Base-by-base conservation (phyloP, 345 rosid genomes). In the Erodium maritimum region DNA sequence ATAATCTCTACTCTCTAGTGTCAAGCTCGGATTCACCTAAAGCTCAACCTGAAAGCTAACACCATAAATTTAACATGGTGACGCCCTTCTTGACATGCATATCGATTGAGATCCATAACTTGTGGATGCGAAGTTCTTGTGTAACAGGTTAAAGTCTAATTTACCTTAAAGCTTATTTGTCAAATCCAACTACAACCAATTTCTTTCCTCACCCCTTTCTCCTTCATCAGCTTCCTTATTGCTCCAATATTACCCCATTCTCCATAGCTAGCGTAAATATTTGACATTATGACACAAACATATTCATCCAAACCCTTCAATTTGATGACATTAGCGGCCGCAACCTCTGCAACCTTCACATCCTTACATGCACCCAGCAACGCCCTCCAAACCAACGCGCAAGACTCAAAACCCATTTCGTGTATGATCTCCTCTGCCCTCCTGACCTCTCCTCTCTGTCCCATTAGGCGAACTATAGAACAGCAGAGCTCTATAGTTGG, bases 401-500 rank as follows among this genome's bases (percentile, higher is more conserved):
- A 24, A 3, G 66, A 61, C 48, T 70, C 75, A 29, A 90, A 81
- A 19, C 73, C 76, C 2, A 83, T 78, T 23, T 71, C 75, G 42
- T 76, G 59, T 21, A 83, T 82, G 72, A 76, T 66, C 66, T 51
- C 71, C 63, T 22, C 61, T 0, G 84, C 90, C 51, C 67, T 62
- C 67, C 58, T 16, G 11, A 66, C 58, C 58, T 83, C 80, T 60
- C 93, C 79, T 56, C 73, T 75, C 57, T 69, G 80, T 21, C 86
- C 87, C 82, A 90, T 61, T 25, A 82, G 67, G 61, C 86, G 77
- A 46, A 85, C 76, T 68, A 87, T 74, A 9, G 91, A 77, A 71
- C 91, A 87, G 21, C 87, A 79, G 29, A 85, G 95, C 78, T 90
- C 83, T 48, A 73, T 57, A 5, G 71, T 73, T 54, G 95, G 94